Conservation (phyloP, 441 rosid species). For the Pelargonium myrrhifolium region DNA sequence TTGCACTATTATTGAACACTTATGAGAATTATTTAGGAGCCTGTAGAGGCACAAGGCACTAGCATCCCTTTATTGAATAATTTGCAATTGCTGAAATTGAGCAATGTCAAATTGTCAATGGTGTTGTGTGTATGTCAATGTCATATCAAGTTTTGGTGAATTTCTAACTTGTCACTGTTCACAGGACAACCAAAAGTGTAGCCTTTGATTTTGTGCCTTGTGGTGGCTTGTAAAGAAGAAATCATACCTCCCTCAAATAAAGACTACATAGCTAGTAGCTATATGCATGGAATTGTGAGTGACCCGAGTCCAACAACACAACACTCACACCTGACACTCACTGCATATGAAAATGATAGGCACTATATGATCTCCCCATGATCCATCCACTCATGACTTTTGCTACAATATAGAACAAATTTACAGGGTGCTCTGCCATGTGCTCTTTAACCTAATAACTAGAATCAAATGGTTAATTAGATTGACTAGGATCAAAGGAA, state of each 20-base stretch:
- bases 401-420: background rate
- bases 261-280: background rate
- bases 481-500: background rate
- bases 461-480: too few species aligned
- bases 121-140: background rate
- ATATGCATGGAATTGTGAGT: conserved; percentile 4
- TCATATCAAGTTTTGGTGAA: conserved; percentile 3
- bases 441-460: background rate
- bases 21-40: too few species aligned
- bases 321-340: conserved; percentile 3
- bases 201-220: background rate
- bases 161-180: background rate
- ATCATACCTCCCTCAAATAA: conserved; percentile 2
- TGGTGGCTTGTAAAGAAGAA: conserved; percentile 9
- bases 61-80: too few species aligned
- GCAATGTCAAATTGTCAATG: background rate
- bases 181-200: background rate
- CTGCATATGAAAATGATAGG: conserved; percentile 5
- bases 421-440: background rate
- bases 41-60: too few species aligned
- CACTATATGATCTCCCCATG: background rate
- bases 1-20: background rate
- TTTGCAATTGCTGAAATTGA: too few species aligned
- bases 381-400: background rate
- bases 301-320: conserved; percentile 1